Evolutionary conservation across 805 yeast species (phyloP), one percentile per base, ranked within the genome.

Genomic region (Cephaloascus fragrans): DNA sequence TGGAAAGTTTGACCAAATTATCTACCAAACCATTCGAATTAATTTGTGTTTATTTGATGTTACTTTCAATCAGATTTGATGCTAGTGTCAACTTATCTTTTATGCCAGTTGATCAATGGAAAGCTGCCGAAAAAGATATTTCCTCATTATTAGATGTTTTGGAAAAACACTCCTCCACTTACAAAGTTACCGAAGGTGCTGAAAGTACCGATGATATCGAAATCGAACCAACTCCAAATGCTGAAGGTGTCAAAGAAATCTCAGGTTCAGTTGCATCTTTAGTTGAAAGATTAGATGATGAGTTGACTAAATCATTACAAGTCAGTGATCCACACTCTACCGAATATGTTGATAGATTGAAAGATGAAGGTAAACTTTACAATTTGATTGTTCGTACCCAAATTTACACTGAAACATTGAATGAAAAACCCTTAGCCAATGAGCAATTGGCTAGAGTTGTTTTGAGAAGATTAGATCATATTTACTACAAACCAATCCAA

Each of bases 201-300:
- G 56, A 62, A 16, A 59, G 72, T 37, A 71, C 77, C 34, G 89
- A 85, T 49, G 94, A 83, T 52, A 71, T 86, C 45, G 86, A 80
- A 43, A 61, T 73, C 38, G 93, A 83, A 67, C 70, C 65, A 39
- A 64, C 62, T 12, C 86, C 87, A 37, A 69, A 73, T 41, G 65
- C 51, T 6, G 52, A 62, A 17, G 96, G 96, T 43, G 67, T 83
- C 44, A 75, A 75, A 56, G 79, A 74, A 48, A 73, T 93, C 40
- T 71, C 80, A 44, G 98, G 99, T 36, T 84, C 95, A 19, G 68
- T 93, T 36, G 76, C 83, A 36, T 80, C 96, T 6, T 75, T 84
- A 43, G 83, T 90, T 44, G 98, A 90, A 67, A 81, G 97, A 61
- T 73, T 93, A 45, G 96, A 88, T 56, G 97, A 90, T 54, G 99